A percentile compares a stretch with the other conserved stretches of the same genome.
These are phyloP conservation scores for Didymella arachidicola DNA, from an alignment of 2,329 filamentous ascomycete genomes.

Conservation along the genomic window DNA sequence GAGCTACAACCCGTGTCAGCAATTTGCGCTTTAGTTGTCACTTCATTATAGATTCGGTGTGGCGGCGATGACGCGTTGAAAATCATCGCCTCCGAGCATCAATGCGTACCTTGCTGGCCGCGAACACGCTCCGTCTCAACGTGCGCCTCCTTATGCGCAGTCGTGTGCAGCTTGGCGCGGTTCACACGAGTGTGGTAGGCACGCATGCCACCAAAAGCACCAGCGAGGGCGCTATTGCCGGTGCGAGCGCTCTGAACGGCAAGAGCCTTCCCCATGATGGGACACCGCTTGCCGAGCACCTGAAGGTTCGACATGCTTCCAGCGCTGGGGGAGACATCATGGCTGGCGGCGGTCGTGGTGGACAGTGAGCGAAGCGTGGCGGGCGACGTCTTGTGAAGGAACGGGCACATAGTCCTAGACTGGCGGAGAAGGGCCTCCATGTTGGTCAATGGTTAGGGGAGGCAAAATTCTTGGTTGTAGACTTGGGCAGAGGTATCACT, in stretches of 20 bases:
- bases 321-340: slow-evolving; percentile 76
- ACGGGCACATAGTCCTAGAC: slow-evolving; percentile 96
- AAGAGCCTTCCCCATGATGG: slow-evolving; percentile 98
- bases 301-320: slow-evolving; percentile 98
- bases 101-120: slow-evolving; percentile 53
- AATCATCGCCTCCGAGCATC: background rate
- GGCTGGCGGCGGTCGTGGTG: slow-evolving; percentile 71
- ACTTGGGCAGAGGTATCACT: slow-evolving; percentile 2
- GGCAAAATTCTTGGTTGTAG: slow-evolving; percentile 1
- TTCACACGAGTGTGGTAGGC: slow-evolving; percentile 60
- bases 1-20: slow-evolving; percentile 27
- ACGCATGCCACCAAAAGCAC: slow-evolving; percentile 59
- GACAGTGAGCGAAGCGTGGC: slow-evolving; percentile 90
- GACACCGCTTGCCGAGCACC: slow-evolving; percentile 91
- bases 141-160: slow-evolving; percentile 76
- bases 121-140: slow-evolving; percentile 64
- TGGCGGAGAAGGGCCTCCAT: slow-evolving; percentile 97
- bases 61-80: slow-evolving; percentile 15
- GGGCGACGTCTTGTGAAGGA: slow-evolving; percentile 92
- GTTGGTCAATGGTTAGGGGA: slow-evolving; percentile 31
- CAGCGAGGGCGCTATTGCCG: slow-evolving; percentile 55
- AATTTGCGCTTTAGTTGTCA: background rate
- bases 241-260: slow-evolving; percentile 74
- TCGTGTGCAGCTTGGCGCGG: slow-evolving; percentile 83
- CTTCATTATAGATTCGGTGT: slow-evolving; percentile 7